phyloP scores from a whole-genome alignment of 805 yeast genomes.

The Metschnikowia similis region DNA sequence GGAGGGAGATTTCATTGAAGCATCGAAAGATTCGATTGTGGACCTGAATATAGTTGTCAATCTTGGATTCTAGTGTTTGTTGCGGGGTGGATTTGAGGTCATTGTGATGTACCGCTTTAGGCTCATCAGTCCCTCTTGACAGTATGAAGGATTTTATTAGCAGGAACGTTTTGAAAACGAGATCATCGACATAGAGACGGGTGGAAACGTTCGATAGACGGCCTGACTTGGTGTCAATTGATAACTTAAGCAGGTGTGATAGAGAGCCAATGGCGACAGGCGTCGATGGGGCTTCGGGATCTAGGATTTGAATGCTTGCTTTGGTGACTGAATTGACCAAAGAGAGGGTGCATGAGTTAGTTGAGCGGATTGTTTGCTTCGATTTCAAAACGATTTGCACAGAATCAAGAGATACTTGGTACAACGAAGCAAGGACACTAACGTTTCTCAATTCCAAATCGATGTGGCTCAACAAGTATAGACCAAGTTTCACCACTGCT shows the following conservation, averaged over 20 bases:
- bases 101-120: neutral
- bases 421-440: neutral
- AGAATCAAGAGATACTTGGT: neutral
- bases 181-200: conserved; percentile 12
- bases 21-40: conserved; percentile 10
- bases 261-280: conserved; percentile 5
- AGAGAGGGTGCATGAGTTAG: neutral
- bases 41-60: conserved; percentile 1
- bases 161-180: conserved; percentile 6
- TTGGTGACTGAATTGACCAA: conserved; percentile 1
- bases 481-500: neutral
- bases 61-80: neutral
- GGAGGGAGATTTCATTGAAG: conserved; percentile 13
- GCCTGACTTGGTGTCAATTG: conserved; percentile 8
- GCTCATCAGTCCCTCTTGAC: neutral
- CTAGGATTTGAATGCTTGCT: neutral
- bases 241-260: conserved; percentile 5
- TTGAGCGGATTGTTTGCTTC: neutral
- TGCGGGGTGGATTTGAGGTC: neutral
- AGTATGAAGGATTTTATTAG: neutral
- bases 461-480: neutral
- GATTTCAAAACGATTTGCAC: conserved; percentile 1
- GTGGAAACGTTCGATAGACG: conserved; percentile 5
- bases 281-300: neutral
- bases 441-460: conserved; percentile 9